Base-by-base conservation (phyloP, 2,329 filamentous ascomycete species). In the Alternaria ethzedia region DNA sequence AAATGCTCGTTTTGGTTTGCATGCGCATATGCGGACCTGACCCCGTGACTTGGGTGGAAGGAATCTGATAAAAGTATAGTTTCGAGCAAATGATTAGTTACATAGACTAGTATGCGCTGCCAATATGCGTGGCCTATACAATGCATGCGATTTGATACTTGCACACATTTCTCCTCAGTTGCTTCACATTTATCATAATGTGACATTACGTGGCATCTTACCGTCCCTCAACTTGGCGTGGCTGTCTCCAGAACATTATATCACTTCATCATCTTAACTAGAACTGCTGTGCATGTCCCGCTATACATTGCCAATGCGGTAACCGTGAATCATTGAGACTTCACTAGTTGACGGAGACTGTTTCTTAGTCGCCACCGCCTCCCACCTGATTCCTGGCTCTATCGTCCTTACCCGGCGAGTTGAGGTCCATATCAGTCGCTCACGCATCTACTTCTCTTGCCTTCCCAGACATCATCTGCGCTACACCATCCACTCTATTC, bases 1-100 rank as follows among this genome's bases (percentile, higher is more conserved):
- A 47, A 60, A 54, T 46, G 57, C 57, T 59, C 26, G 61, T 66
- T 72, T 73, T 75, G 71, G 67, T 74, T 74, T 71, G 73, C 75
- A 56, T 63, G 67, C 66, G 64, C 65, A 71, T 64, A 68, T 67
- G 62, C 66, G 58, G 49, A 63, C 67, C 55, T 54, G 51, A 65
- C 67, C 51, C 57, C 54, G 64, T 67, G 75, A 78, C 75, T 72
- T 75, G 76, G 77, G 76, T 68, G 65, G 66, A 74, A 73, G 75
- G 77, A 78, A 77, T 75, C 70, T 69, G 63, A 73, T 69, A 78
- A 79, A 78, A 78, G 76, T 75, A 76, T 62, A 71, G 66, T 75
- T 75, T 71, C 55, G 66, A 73, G 71, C 69, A 74, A 67, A 75
- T 74, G 69, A 67, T 70, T 70, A 72, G 71, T 65, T 76, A 68